Conservation (phyloP, 2,329 filamentous ascomycete genomes). For the Beauveria scarabaeidicola region DNA sequence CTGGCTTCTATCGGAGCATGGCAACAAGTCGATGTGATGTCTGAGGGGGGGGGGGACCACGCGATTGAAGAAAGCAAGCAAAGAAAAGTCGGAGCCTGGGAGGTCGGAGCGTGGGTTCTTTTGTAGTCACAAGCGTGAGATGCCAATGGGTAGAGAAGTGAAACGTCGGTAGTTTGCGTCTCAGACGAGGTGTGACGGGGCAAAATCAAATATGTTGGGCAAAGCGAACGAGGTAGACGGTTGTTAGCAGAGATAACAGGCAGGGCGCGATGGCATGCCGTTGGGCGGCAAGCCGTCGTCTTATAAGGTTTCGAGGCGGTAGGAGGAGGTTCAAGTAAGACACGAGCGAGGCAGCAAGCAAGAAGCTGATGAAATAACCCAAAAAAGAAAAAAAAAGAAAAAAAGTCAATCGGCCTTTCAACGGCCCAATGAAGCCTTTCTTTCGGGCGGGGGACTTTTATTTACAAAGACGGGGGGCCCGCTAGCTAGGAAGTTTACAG, state of each 20-base stretch:
- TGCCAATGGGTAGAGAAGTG: background rate
- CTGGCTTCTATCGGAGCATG: background rate
- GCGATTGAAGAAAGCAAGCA: background rate
- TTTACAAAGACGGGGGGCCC: background rate
- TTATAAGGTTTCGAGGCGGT: background rate
- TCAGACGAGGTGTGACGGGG: background rate
- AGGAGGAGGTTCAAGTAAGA: background rate
- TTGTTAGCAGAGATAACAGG: background rate
- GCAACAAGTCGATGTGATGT: constrained; percentile 3
- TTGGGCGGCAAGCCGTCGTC: constrained; percentile 1
- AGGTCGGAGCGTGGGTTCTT: background rate
- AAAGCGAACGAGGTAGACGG: background rate
- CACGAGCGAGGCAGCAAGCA: background rate
- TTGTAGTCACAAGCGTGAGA: background rate
- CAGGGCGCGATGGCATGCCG: background rate
- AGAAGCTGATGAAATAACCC: background rate
- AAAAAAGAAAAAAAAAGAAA: background rate
- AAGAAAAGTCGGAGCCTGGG: background rate
- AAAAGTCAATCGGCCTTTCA: too few relatives aligned
- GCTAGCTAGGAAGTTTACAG: background rate
- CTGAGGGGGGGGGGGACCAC: background rate
- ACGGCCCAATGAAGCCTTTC: background rate
- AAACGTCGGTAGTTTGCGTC: background rate
- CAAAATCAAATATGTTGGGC: background rate
- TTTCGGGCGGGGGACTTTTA: background rate